Evolutionary conservation across 129 eudicot genomes (phyloP), one percentile per base, ranked within the genome.

Genomic region (Silybum marianum): DNA sequence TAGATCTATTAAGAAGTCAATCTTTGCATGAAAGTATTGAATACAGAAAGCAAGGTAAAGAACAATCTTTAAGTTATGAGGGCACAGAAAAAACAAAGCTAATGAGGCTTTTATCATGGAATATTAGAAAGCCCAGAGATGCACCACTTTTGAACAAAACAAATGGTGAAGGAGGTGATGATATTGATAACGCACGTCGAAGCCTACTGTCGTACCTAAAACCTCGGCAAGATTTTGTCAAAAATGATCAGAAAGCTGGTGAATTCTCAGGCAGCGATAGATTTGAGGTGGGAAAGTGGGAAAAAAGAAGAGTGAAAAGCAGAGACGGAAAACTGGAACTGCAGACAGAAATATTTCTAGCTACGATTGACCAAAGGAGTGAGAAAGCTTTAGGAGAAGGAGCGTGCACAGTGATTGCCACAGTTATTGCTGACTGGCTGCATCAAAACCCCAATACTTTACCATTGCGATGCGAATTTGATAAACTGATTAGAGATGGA

Each of bases 341-440:
- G 21, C 75, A 71, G 62, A 77, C 94, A 8, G 90, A 90, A 72
- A 75, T 88, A 71, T 88, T 90, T 71, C 77, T 90, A 28, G 94
- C 94, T 28, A 88, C 94, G 22, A 90, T 90, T 81, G 94, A 90
- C 42, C 94, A 90, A 79, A 78, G 94, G 86, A 88, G 88, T 71
- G 92, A 90, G 72, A 88, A 88, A 86, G 94, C 92, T 38, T 85
- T 88, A 69, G 94, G 94, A 18, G 94, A 40, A 81, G 91, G 90
- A 13, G 94, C 94, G 28, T 90, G 94, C 85, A 81, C 92, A 7
- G 94, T 87, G 60, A 86, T 90, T 71, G 94, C 89, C 4, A 84
- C 84, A 1, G 72, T 88, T n/a, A 75, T 90, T 21, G 83, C 92
- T 44, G 90, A 88, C 73, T 86, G 92, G 92, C 81, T 88, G 83